A percentile compares a stretch with the other conserved stretches of the same genome.
Conservation (phyloP, 23 red algal species). For the Agarophyton chilense region DNA sequence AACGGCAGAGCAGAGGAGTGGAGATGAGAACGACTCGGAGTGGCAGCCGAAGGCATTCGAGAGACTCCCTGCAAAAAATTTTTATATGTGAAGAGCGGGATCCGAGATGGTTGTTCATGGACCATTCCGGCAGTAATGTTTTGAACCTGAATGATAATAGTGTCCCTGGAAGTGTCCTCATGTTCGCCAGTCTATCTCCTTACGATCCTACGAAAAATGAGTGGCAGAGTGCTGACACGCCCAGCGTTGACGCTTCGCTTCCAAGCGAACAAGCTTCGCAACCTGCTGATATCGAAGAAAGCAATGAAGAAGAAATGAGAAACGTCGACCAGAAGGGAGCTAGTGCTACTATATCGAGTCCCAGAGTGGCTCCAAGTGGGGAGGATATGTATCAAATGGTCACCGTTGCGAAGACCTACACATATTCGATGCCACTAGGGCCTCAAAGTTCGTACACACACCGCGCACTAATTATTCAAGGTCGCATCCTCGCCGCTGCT, state of each 20-base stretch:
- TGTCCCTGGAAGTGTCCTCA: slow-evolving; percentile 73
- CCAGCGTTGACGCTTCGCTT: background rate
- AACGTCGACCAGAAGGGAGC: background rate
- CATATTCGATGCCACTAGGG: slow-evolving; percentile 62
- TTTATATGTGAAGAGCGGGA: too few relatives aligned
- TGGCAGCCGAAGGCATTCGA: too few relatives aligned
- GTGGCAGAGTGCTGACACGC: background rate
- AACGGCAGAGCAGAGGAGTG: too few relatives aligned
- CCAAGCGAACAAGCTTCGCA: too few relatives aligned
- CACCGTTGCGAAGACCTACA: slow-evolving; percentile 40
- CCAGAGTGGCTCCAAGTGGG: background rate
- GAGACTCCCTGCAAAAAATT: too few relatives aligned
- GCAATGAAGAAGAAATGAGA: slow-evolving; percentile 13
- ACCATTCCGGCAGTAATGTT: slow-evolving; percentile 72
- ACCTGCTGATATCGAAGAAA: background rate
- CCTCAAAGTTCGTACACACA: slow-evolving; percentile 66
- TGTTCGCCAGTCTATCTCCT: slow-evolving; percentile 37
- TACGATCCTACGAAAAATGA: slow-evolving; percentile 57
- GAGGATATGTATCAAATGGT: background rate
- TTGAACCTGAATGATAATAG: slow-evolving; percentile 52
- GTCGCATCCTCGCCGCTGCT: slow-evolving; percentile 77
- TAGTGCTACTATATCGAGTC: too few relatives aligned
- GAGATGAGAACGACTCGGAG: too few relatives aligned
- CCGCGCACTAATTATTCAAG: slow-evolving; percentile 70
- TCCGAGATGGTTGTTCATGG: too few relatives aligned